Conservation (phyloP, 805 yeast genomes). For the Barnettozyma wickerhamii region DNA sequence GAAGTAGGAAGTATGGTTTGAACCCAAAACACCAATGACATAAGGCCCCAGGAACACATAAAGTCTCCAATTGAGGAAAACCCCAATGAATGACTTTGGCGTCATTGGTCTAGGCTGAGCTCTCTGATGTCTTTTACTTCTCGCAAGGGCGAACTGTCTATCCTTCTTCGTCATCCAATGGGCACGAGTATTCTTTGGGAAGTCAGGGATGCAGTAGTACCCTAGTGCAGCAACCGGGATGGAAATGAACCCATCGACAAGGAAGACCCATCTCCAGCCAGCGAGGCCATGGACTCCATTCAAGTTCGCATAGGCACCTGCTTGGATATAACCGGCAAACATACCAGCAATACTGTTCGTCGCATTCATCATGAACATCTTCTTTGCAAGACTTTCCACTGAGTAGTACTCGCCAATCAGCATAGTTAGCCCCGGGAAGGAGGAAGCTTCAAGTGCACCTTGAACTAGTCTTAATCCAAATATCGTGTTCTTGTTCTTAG, state of each 20-base stretch:
- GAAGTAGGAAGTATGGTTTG: not conserved
- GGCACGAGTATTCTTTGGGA: slow-evolving; percentile 15
- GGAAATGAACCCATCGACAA: slow-evolving; percentile 43
- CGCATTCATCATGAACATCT: slow-evolving; percentile 10
- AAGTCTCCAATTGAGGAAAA: not conserved
- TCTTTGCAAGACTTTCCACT: slow-evolving; percentile 7
- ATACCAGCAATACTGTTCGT: slow-evolving; percentile 32
- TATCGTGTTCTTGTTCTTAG: slow-evolving; percentile 2
- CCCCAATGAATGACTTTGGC: not conserved
- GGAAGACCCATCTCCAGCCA: slow-evolving; percentile 66
- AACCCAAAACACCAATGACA: not conserved
- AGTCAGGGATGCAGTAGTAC: slow-evolving; percentile 42
- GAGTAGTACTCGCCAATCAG: slow-evolving; percentile 11
- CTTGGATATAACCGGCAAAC: slow-evolving; percentile 59
- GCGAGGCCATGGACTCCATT: slow-evolving; percentile 48
- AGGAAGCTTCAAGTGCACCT: slow-evolving; percentile 9
- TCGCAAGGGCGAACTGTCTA: slow-evolving; percentile 7
- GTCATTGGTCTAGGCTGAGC: slow-evolving; percentile 2
- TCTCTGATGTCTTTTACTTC: not conserved
- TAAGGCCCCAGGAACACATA: slow-evolving; percentile 1
- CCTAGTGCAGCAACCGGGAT: slow-evolving; percentile 45
- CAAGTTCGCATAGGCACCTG: slow-evolving; percentile 45
- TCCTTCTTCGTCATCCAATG: slow-evolving; percentile 6
- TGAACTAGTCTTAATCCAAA: slow-evolving; percentile 6
- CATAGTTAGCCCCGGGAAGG: slow-evolving; percentile 10